phyloP scores from a whole-genome alignment of 306 rosid species.

The Spatholobus suberectus region DNA sequence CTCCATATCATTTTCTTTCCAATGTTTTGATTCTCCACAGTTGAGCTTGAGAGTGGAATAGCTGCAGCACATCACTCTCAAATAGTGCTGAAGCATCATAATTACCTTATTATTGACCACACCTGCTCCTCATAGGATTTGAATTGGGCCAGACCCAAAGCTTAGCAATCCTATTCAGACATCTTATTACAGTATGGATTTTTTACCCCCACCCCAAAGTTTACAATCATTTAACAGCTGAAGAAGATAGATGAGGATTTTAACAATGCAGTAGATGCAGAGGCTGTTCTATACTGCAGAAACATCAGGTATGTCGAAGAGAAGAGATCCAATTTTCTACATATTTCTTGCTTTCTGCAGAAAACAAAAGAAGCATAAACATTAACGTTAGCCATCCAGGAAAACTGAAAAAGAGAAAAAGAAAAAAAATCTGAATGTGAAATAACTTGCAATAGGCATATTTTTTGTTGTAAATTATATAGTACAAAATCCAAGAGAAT shows the following conservation, averaged over 20 bases:
- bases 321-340: slow-evolving; percentile 76
- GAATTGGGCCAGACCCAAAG: background rate
- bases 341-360: slow-evolving; percentile 67
- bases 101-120: slow-evolving; percentile 31
- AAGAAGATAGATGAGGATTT: too few species aligned
- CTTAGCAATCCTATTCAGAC: background rate
- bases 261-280: too few species aligned
- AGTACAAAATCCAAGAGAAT: too few species aligned
- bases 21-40: background rate
- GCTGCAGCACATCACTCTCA: background rate
- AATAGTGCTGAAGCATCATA: slow-evolving; percentile 10
- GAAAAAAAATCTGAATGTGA: background rate
- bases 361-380: slow-evolving; percentile 36
- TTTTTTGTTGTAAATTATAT: too few species aligned
- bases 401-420: background rate
- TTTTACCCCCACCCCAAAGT: too few species aligned
- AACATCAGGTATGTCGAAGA: slow-evolving; percentile 57
- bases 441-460: too few species aligned
- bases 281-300: background rate
- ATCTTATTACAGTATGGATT: too few species aligned
- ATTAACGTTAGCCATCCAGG: background rate
- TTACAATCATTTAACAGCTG: too few species aligned
- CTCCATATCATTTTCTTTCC: slow-evolving; percentile 8
- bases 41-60: too few species aligned
- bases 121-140: background rate